Evolutionary conservation across 1,284 basidiomycete species (phyloP), one percentile per base, ranked within the genome.

Genomic region (Austroboletus novae-zelandiae): DNA sequence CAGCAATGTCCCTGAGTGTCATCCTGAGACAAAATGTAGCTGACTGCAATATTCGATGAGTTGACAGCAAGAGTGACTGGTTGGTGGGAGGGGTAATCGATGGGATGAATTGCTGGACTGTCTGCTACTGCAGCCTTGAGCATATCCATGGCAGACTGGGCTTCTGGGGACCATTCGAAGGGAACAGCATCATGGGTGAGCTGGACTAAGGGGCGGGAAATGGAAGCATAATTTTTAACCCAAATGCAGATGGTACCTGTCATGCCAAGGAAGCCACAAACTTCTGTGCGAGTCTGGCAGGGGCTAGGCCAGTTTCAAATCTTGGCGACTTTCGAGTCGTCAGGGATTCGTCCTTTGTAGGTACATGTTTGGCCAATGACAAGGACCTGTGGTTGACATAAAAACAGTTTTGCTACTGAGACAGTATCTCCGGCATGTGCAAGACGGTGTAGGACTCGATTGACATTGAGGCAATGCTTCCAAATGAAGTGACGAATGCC

Each of bases 61-160:
- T 76, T 67, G 0, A 76, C 70, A 0, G 69, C 58, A 0, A 77
- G 50, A 2, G 71, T 64, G 0, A 76, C 68, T 2, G 56, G 50
- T 0, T 44, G 9, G 0, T 36, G 44, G 1, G 61, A 66, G 0
- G 37, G 8, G 27, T 74, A 73, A 47, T 75, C 61, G 27, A 76
- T 61, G 0, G 70, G 58, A 0, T 50, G 49, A 0, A 73, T 47
- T 2, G 62, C 62, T 0, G 63, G 57, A 0, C 51, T 23, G 2
- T 23, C 5, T 3, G 20, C 20, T 4, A 23, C 20, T 23, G 20
- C 20, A 23, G 25, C 4, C 7, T 74, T 73, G 15, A 74, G 53
- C 0, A 39, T 27, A 1, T 66, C 55, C 56, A 70, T 60, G 0
- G 68, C 62, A 0, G 5, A 0, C 8, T 58, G 27, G 3, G 5